A percentile compares a stretch with the other conserved stretches of the same genome.
These are phyloP conservation scores for Saccharomycopsis phalli DNA, from an alignment of 1,139 yeast species.

Conservation along the genomic window DNA sequence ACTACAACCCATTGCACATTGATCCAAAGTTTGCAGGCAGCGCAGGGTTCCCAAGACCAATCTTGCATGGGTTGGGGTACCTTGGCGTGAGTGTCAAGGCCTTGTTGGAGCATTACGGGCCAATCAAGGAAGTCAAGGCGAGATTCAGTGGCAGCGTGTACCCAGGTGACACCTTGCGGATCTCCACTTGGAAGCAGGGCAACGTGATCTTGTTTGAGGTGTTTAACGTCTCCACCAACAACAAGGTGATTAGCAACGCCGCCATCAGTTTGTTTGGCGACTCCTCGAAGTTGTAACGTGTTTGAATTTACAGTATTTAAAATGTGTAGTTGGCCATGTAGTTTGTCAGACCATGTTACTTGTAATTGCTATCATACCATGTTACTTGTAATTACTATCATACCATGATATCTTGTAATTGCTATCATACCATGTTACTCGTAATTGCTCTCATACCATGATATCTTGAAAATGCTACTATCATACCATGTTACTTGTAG, in stretches of 20 bases:
- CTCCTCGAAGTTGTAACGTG: conserved; percentile 1
- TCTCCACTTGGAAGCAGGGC: conserved; percentile 76
- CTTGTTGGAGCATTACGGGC: conserved; percentile 72
- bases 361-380: background rate
- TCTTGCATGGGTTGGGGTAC: conserved; percentile 86
- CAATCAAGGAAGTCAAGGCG: conserved; percentile 77
- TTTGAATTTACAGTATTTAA: too few species aligned
- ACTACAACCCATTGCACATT: conserved; percentile 89
- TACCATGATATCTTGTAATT: background rate
- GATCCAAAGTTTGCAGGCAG: conserved; percentile 88
- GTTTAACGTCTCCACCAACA: conserved; percentile 67
- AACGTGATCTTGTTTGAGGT: conserved; percentile 74
- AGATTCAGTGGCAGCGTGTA: conserved; percentile 88
- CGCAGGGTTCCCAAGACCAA: conserved; percentile 81
- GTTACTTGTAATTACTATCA: background rate
- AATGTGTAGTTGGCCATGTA: too few species aligned
- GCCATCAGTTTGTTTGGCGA: conserved; percentile 53
- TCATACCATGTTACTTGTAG: too few species aligned
- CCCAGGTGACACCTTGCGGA: conserved; percentile 90
- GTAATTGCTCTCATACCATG: too few species aligned
- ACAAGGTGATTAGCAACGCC: conserved; percentile 74
- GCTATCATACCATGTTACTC: too few species aligned
- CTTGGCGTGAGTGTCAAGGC: conserved; percentile 77
- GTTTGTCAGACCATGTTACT: too few species aligned
- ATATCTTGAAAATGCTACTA: too few species aligned